These are phyloP conservation scores for Populus trichocarpa DNA, from an alignment of 441 rosid species.

Conservation along the genomic window DNA sequence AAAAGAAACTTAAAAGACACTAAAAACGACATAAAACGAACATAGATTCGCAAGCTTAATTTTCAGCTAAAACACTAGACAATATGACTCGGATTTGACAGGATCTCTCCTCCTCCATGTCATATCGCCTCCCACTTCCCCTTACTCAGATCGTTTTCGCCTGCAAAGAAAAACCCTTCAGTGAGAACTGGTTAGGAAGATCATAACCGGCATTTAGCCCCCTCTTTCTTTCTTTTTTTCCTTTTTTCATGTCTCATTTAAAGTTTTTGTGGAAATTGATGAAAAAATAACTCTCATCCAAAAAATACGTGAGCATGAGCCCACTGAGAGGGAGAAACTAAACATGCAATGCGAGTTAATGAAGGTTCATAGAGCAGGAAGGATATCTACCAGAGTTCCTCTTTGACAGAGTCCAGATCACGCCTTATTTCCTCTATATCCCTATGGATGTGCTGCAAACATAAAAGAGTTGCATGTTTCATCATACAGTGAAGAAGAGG, in stretches of 20 bases:
- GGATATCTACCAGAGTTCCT: not conserved
- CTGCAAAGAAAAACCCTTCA: not conserved
- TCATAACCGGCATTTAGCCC: not conserved
- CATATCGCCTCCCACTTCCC: not conserved
- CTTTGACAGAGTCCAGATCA: not conserved
- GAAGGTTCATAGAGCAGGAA: not conserved
- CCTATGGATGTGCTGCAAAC: conserved; percentile 5
- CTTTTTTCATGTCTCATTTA: not conserved
- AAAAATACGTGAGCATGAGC: not conserved
- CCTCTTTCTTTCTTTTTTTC: not conserved
- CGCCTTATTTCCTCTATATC: not conserved
- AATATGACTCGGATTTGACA: not conserved
- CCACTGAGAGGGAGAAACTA: not conserved
- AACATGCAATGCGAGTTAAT: not conserved
- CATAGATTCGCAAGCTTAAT: not conserved
- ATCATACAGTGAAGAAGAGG: not conserved
- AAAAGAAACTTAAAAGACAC: not conserved
- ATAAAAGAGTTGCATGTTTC: not conserved
- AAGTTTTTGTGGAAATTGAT: not conserved
- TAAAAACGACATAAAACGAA: not conserved
- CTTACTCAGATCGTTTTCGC: not conserved
- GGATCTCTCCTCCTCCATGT: not conserved
- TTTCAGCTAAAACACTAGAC: not conserved
- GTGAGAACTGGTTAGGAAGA: no score
- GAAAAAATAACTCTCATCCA: not conserved